phyloP scores from a whole-genome alignment of 176 grass and related monocot species.

The Oryza coarctata region DNA sequence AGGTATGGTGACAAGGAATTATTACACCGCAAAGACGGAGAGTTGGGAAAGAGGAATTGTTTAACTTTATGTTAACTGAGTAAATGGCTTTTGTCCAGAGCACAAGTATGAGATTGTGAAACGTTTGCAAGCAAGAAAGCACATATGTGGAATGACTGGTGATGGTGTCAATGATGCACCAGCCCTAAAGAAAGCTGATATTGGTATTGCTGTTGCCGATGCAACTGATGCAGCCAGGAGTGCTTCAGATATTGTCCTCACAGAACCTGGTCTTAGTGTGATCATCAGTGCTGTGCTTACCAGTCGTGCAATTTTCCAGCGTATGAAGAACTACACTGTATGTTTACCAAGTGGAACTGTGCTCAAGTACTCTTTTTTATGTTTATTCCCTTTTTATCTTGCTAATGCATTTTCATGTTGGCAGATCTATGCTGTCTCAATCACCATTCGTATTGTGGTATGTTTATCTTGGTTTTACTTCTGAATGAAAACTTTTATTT shows the following conservation, averaged over 20 bases:
- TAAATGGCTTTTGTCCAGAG: conserved; percentile 39
- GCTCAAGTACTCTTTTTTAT: not conserved
- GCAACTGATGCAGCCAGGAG: conserved; percentile 82
- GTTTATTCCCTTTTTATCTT: conserved; percentile 5
- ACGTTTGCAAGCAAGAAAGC: conserved; percentile 73
- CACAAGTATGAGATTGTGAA: conserved; percentile 92
- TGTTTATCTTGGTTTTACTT: conserved; percentile 30
- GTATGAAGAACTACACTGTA: conserved; percentile 90
- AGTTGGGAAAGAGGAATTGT: not conserved
- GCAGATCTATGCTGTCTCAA: conserved; percentile 82
- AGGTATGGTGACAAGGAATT: conserved; percentile 33
- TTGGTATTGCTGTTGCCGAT: conserved; percentile 82
- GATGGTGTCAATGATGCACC: conserved; percentile 88
- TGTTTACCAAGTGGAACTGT: not conserved
- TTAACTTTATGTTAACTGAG: not conserved
- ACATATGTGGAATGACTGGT: conserved; percentile 88
- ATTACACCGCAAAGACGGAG: not conserved
- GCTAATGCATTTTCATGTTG: conserved; percentile 26
- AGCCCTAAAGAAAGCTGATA: conserved; percentile 82
- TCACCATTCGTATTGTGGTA: conserved; percentile 84
- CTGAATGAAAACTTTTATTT: not conserved
- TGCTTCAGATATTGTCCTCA: conserved; percentile 85
- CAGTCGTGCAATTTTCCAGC: conserved; percentile 83
- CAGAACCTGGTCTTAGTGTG: conserved; percentile 74
- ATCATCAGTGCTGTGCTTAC: conserved; percentile 85